Conservation (phyloP, 371 early-diverging fungal species). For the Mortierella sp. region DNA sequence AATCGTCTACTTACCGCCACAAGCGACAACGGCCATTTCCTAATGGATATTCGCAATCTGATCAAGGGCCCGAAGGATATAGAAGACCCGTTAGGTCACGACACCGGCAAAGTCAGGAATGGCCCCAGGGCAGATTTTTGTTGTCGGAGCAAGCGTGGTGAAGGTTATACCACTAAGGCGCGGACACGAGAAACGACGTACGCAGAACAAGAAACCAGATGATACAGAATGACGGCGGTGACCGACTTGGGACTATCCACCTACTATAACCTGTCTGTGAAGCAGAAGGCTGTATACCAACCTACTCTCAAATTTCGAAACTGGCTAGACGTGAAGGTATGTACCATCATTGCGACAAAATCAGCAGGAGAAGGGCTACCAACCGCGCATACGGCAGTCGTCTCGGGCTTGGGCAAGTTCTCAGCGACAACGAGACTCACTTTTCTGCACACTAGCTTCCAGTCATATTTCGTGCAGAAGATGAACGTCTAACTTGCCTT, state of each 20-base stretch:
- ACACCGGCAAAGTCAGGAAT: slow-evolving; percentile 8
- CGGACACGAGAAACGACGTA: too few relatives aligned
- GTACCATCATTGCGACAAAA: background rate
- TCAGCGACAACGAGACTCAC: slow-evolving; percentile 12
- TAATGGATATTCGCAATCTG: slow-evolving; percentile 13
- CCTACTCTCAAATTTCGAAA: background rate
- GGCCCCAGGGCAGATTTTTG: slow-evolving; percentile 19
- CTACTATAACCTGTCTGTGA: background rate
- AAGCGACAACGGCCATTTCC: background rate
- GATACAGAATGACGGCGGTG: too few relatives aligned
- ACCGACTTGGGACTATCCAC: too few relatives aligned
- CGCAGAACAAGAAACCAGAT: too few relatives aligned
- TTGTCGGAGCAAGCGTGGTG: slow-evolving; percentile 16
- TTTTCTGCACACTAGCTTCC: slow-evolving; percentile 7
- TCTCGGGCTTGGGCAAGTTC: slow-evolving; percentile 3
- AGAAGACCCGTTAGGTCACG: background rate
- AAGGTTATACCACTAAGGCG: too few relatives aligned
- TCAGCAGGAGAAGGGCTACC: background rate
- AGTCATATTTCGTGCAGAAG: too few relatives aligned
- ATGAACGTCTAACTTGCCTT: too few relatives aligned
- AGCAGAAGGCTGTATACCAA: background rate
- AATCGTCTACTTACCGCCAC: slow-evolving; percentile 6
- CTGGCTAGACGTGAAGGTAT: background rate
- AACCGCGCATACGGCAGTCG: background rate
- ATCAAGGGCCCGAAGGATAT: slow-evolving; percentile 4